phyloP scores from a whole-genome alignment of 2,329 filamentous ascomycete genomes.

The Epichloe sp. region DNA sequence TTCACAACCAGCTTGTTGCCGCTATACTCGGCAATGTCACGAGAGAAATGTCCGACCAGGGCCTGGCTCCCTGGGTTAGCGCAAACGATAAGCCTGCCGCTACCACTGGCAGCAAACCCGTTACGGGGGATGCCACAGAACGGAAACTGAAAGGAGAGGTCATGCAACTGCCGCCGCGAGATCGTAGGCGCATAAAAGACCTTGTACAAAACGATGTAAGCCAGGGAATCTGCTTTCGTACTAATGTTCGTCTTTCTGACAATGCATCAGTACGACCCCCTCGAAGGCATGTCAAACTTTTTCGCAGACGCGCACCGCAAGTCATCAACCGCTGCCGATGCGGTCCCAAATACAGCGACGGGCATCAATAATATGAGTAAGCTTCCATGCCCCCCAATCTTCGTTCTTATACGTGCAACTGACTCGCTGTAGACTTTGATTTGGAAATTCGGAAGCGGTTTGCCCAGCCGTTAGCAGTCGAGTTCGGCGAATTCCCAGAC shows the following conservation, averaged over 20 bases:
- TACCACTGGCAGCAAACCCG: conserved; percentile 44
- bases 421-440: conserved; percentile 40
- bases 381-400: conserved; percentile 15
- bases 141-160: conserved; percentile 54
- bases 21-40: conserved; percentile 58
- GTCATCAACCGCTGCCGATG: conserved; percentile 38
- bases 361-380: conserved; percentile 71
- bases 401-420: conserved; percentile 5
- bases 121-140: conserved; percentile 51
- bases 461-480: conserved; percentile 48
- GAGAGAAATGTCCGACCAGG: conserved; percentile 53
- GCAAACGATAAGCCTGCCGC: conserved; percentile 54
- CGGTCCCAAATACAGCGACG: conserved; percentile 52
- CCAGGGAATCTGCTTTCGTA: not conserved
- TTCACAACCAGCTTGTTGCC: conserved; percentile 55
- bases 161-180: conserved; percentile 55
- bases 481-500: conserved; percentile 59
- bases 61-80: conserved; percentile 58
- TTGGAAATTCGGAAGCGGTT: conserved; percentile 55
- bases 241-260: conserved; percentile 8
- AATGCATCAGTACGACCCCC: conserved; percentile 35
- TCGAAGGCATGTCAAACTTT: conserved; percentile 37
- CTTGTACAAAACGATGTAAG: conserved; percentile 45
- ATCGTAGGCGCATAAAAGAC: conserved; percentile 55
- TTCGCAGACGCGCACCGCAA: conserved; percentile 38